Conservation (phyloP, 2,329 filamentous ascomycete genomes). For the Aulographum hederae region DNA sequence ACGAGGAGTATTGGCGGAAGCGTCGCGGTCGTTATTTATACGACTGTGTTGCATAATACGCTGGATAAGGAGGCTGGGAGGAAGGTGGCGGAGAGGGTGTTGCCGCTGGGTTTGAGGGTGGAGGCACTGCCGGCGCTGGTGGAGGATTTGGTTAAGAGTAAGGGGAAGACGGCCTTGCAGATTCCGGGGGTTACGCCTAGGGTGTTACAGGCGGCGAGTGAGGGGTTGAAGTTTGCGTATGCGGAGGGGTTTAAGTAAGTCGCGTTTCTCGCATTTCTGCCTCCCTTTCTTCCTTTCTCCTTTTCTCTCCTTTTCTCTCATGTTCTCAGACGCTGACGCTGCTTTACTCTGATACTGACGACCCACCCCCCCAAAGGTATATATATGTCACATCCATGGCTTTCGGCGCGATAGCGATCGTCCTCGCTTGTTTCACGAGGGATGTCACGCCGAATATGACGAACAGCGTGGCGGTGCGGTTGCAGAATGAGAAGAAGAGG, state of each 20-base stretch:
- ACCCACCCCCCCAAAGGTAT: not conserved
- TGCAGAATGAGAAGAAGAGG: constrained; percentile 4
- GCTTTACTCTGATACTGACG: not conserved
- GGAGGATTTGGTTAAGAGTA: not conserved
- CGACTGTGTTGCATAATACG: constrained; percentile 1
- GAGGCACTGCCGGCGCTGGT: constrained; percentile 1
- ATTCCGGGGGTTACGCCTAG: constrained; percentile 3
- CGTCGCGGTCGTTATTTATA: constrained; percentile 5
- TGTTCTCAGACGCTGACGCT: not conserved
- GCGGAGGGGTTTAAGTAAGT: constrained; percentile 3
- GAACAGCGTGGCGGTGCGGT: constrained; percentile 1
- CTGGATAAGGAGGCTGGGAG: constrained; percentile 1
- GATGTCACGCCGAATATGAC: constrained; percentile 5
- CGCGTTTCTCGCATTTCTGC: not conserved
- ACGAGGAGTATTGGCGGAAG: constrained; percentile 3
- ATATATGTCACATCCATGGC: constrained; percentile 2
- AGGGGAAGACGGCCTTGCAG: constrained; percentile 1
- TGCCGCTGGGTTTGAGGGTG: not conserved
- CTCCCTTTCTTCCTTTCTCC: too few relatives aligned
- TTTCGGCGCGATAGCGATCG: constrained; percentile 2
- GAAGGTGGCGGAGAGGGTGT: not conserved
- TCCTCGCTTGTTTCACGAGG: constrained; percentile 2
- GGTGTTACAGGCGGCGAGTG: constrained; percentile 1
- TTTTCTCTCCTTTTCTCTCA: not conserved
- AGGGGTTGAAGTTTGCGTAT: constrained; percentile 3